Evolutionary conservation across 2,329 filamentous ascomycete genomes (phyloP), one percentile per base, ranked within the genome.

Genomic region (Xylaria sp.): DNA sequence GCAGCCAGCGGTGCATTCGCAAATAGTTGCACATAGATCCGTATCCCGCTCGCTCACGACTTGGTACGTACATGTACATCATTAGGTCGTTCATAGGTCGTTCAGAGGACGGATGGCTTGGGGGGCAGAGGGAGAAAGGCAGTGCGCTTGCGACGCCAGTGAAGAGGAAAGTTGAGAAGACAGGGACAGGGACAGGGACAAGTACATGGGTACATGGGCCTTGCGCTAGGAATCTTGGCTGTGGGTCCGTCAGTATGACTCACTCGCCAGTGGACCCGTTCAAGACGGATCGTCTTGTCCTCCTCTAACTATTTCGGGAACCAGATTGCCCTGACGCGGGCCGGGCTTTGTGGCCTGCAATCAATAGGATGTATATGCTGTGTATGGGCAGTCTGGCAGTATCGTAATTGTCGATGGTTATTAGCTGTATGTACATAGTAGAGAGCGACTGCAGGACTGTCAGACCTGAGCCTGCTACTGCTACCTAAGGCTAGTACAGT

Each of bases 391-490:
- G n/a, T n/a, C n/a, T n/a, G n/a, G n/a, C n/a, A n/a, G n/a, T n/a
- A n/a, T n/a, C n/a, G n/a, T n/a, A n/a, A 55, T 60, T 65, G 60
- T 61, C 66, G 61, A 56, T 61, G 50, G 65, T 54, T 67, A 68
- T n/a, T n/a, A n/a, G n/a, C n/a, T n/a, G n/a, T n/a, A n/a, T n/a
- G n/a, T n/a, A n/a, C n/a, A n/a, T n/a, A n/a, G n/a, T n/a, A n/a
- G n/a, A n/a, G n/a, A n/a, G n/a, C n/a, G n/a, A n/a, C n/a, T n/a
- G 48, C 49, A 49, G 48, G 50, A 68, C 64, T 44, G 56, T 57
- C 40, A 51, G 55, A 57, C 49, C 56, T 50, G 59, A 50, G n/a
- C n/a, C n/a, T n/a, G n/a, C n/a, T n/a, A n/a, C n/a, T n/a, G n/a
- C n/a, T n/a, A n/a, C n/a, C n/a, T n/a, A n/a, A n/a, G n/a, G n/a